Conservation (phyloP, 2,329 filamentous ascomycete genomes). For the Ophiognomonia clavigignenti-juglandacearum region DNA sequence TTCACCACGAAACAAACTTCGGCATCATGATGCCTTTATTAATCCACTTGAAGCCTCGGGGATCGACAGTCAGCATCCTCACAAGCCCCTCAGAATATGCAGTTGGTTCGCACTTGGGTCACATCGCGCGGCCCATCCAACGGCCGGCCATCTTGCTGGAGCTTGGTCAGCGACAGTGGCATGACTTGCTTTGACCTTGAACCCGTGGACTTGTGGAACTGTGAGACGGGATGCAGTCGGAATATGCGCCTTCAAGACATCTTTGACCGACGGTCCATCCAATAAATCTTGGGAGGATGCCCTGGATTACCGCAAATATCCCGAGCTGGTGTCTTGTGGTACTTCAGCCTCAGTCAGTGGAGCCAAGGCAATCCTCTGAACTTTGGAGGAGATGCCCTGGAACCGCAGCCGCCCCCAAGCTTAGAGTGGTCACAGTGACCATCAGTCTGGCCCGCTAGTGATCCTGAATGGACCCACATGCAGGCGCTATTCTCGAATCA, state of each 20-base stretch:
- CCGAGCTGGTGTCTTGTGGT: background rate
- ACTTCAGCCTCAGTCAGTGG: constrained; percentile 1
- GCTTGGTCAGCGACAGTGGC: too few relatives aligned
- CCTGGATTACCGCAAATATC: background rate
- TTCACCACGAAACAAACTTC: too few relatives aligned
- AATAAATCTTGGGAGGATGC: background rate
- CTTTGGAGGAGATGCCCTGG: background rate
- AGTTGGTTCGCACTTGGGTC: background rate
- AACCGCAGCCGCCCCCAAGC: background rate
- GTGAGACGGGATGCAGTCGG: too few relatives aligned
- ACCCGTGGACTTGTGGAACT: too few relatives aligned
- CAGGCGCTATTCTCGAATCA: background rate
- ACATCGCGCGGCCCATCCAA: background rate
- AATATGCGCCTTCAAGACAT: background rate
- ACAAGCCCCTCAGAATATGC: background rate
- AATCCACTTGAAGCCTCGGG: constrained; percentile 8
- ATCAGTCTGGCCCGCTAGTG: constrained; percentile 2
- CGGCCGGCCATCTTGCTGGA: too few relatives aligned
- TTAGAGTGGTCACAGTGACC: background rate
- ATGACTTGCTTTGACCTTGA: too few relatives aligned
- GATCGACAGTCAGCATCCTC: background rate
- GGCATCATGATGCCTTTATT: too few relatives aligned
- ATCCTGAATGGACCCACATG: constrained; percentile 6
- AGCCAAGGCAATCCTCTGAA: background rate
- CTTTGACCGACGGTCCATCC: background rate